Base-by-base conservation (phyloP, 768 basidiomycete species). In the Tulasnella sp. region DNA sequence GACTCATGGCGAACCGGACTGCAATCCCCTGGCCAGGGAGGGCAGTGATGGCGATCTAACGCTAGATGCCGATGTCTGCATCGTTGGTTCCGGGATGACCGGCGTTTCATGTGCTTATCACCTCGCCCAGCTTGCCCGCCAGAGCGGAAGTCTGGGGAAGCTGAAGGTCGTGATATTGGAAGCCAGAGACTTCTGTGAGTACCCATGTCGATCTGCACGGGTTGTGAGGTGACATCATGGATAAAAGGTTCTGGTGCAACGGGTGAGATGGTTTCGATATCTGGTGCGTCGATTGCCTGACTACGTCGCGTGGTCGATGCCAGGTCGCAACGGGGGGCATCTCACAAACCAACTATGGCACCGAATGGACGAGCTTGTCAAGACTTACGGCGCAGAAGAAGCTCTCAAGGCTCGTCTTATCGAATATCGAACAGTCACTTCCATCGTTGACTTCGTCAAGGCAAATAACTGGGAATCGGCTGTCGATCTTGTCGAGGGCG, bases 121-220 rank as follows among this genome's bases (percentile, higher is more conserved):
- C 65, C 71, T 91, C 32, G 71, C 79, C 2, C 70, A 49, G 73
- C 49, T 83, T 21, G 69, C 86, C 14, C 69, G 73, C 37, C 65
- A 60, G 65, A 59, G 32, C 62, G 15, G 59, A 57, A 7, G 66
- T 64, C 23, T 66, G 65, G 43, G 62, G 37, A 63, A 72, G 15
- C 60, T 78, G 41, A 79, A 70, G 29, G 73, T 82, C 0, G 79
- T 82, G 15, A 71, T 93, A 11, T 67, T 96, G 7, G 91, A 94
- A 65, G 92, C 89, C 3, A 72, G 92, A 63, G 83, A 88, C 64
- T 84, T 92, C 67, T 86, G 90, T 89, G 21, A 70, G 86, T 32
- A 62, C 73, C 46, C 64, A 60, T 32, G 67, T 60, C 45, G 25
- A 32, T 8, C 12, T 19, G 67, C 60, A 62, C 67, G 57, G 63